Conservation (phyloP, 495 filamentous ascomycete species). For the Pseudevernia furfuracea region DNA sequence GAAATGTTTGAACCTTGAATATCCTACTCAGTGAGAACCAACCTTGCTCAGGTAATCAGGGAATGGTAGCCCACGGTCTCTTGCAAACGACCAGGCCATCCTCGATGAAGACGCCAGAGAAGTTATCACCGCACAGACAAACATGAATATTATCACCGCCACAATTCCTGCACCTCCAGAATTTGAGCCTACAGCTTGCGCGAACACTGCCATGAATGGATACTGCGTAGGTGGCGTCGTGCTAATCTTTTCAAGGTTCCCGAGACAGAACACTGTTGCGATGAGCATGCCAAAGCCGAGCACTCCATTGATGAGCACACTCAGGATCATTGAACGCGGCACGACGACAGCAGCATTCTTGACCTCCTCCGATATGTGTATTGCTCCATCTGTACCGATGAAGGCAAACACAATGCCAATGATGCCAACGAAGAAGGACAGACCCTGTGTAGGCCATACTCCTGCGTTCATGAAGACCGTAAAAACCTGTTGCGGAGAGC, state of each 20-base stretch:
- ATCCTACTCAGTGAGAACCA: conserved; percentile 8
- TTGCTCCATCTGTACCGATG: conserved; percentile 24
- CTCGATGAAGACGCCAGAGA: conserved; percentile 44
- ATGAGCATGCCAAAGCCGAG: conserved; percentile 30
- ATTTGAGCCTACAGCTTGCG: conserved; percentile 26
- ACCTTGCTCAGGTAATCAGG: conserved; percentile 35
- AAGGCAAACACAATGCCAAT: conserved; percentile 35
- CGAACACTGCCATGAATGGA: conserved; percentile 40
- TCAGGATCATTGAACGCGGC: conserved; percentile 39
- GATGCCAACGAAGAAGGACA: conserved; percentile 41
- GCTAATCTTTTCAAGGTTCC: conserved; percentile 29
- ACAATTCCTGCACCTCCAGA: conserved; percentile 31
- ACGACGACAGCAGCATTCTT: conserved; percentile 35
- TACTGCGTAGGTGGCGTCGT: conserved; percentile 25
- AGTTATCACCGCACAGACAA: conserved; percentile 36
- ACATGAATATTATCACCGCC: conserved; percentile 32
- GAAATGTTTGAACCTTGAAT: neutral
- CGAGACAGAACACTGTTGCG: conserved; percentile 30
- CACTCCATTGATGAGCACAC: conserved; percentile 38
- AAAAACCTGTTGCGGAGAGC: conserved; percentile 35
- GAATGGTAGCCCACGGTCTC: conserved; percentile 45
- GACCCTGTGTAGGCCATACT: conserved; percentile 35
- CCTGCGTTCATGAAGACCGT: conserved; percentile 40
- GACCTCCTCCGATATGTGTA: conserved; percentile 39
- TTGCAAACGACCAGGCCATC: conserved; percentile 48